Conservation (phyloP, 306 rosid species). For the Castanea sativa region DNA sequence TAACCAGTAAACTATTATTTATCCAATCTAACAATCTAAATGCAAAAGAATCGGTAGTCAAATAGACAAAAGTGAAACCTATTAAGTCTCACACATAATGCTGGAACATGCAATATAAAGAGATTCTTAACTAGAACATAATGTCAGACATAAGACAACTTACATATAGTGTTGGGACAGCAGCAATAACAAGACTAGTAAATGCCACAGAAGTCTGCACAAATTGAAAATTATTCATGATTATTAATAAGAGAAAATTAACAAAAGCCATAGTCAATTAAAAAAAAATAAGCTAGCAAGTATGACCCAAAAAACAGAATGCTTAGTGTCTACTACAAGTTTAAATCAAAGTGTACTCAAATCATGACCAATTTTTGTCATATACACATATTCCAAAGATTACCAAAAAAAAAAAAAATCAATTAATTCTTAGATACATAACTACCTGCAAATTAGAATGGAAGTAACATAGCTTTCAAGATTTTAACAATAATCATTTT, state of each 20-base stretch:
- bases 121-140: constrained; percentile 12
- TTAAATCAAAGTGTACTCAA: not conserved
- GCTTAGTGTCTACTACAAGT: not conserved
- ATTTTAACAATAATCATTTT: not conserved
- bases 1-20: not conserved
- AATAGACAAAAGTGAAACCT: not conserved
- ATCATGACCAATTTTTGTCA: not conserved
- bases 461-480: not conserved
- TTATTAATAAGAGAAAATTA: constrained; percentile 3
- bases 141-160: constrained; percentile 34
- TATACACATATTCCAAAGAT: not conserved
- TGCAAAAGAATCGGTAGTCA: not conserved
- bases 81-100: not conserved
- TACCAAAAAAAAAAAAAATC: not conserved
- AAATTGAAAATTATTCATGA: constrained; percentile 15
- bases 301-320: not conserved
- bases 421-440: not conserved
- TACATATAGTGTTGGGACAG: constrained; percentile 79
- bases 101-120: not conserved
- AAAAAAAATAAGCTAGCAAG: not conserved
- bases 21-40: not conserved
- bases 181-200: constrained; percentile 76
- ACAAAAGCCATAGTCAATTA: not conserved
- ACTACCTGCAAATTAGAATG: not conserved
- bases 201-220: constrained; percentile 90